These are phyloP conservation scores for Quercus engelmannii DNA, from an alignment of 306 rosid genomes.

Conservation along the genomic window DNA sequence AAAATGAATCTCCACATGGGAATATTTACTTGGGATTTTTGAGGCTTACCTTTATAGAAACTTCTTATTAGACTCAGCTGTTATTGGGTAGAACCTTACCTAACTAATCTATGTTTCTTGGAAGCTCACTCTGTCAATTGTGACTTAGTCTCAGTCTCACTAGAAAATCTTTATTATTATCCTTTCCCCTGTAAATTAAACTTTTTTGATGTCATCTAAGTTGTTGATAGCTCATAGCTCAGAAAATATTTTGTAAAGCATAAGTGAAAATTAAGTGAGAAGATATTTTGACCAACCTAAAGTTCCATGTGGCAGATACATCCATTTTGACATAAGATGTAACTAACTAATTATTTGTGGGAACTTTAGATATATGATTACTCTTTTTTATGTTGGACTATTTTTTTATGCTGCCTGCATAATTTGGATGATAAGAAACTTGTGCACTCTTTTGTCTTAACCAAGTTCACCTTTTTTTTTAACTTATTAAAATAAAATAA, in stretches of 20 bases:
- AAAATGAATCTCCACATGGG: neutral
- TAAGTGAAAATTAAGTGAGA: neutral
- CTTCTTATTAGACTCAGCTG: neutral
- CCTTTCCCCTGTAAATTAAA: neutral
- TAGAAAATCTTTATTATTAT: too few species aligned
- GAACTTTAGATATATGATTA: neutral
- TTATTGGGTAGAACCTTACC: neutral
- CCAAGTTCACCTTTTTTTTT: neutral
- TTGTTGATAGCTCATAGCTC: neutral
- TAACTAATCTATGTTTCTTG: neutral
- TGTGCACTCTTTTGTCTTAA: neutral
- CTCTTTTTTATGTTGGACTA: neutral
- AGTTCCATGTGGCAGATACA: neutral
- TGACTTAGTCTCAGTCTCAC: too few species aligned
- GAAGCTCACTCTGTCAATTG: neutral
- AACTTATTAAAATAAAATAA: neutral
- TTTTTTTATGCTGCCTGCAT: neutral
- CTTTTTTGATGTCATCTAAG: neutral
- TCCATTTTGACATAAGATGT: neutral
- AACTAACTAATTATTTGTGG: neutral
- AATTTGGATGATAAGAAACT: neutral
- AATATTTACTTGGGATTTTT: neutral
- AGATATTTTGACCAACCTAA: too few species aligned
- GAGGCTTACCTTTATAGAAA: neutral
- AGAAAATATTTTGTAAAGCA: neutral